Conservation (phyloP, 495 filamentous ascomycete genomes). For the Lindgomyces ingoldianus region DNA sequence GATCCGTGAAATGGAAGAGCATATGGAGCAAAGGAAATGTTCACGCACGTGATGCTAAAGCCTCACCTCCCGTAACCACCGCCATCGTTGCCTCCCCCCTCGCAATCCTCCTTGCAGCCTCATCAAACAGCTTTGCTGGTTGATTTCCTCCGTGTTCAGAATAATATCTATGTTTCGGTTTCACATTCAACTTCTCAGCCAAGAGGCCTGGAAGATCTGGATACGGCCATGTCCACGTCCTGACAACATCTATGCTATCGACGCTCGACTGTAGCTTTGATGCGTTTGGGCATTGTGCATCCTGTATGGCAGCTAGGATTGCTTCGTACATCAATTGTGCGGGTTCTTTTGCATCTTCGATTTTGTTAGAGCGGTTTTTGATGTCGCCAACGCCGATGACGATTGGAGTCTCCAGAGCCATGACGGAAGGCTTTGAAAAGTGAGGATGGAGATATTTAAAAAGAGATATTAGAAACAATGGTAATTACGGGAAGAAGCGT, state of each 20-base stretch:
- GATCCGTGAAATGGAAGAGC: neutral
- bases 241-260: constrained; percentile 57
- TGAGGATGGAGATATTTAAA: neutral
- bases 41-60: constrained; percentile 53
- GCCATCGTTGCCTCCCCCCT: constrained; percentile 52
- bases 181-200: constrained; percentile 45
- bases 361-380: constrained; percentile 50
- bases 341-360: constrained; percentile 58
- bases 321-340: constrained; percentile 54
- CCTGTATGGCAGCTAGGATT: constrained; percentile 49
- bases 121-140: constrained; percentile 56
- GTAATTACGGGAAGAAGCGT: too few relatives aligned
- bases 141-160: constrained; percentile 58
- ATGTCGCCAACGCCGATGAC: constrained; percentile 59
- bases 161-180: constrained; percentile 46
- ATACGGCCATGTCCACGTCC: constrained; percentile 62
- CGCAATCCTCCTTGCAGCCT: constrained; percentile 55
- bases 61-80: constrained; percentile 58
- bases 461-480: too few relatives aligned
- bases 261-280: constrained; percentile 49
- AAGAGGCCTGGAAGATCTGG: constrained; percentile 53
- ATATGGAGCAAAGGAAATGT: neutral
- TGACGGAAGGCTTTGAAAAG: neutral
- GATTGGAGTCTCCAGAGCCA: constrained; percentile 43
- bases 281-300: constrained; percentile 38